Percentiles rank a stretch among this genome's conserved stretches.
These are phyloP conservation scores for Ustilago lituana DNA, from an alignment of 1,284 basidiomycete genomes.

Conservation along the genomic window DNA sequence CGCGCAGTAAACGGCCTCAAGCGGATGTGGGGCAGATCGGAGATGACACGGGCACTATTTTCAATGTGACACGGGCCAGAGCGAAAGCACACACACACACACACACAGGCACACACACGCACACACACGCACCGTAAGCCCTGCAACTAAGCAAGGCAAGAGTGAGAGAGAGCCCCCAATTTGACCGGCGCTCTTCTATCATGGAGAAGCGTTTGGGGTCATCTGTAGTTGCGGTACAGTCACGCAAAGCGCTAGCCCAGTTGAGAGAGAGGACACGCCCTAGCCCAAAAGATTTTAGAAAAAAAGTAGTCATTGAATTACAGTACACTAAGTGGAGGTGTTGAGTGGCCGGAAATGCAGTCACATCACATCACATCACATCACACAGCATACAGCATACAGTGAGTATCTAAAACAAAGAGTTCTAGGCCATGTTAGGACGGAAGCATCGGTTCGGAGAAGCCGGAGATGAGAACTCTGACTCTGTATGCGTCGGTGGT, in stretches of 20 bases:
- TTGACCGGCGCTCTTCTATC: conserved; percentile 8
- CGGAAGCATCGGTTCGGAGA: conserved; percentile 2
- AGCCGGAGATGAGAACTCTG: conserved; percentile 6
- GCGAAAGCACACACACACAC: not conserved
- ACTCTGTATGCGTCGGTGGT: not conserved
- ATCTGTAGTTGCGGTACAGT: conserved; percentile 8
- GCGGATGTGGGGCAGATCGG: conserved; percentile 32
- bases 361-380: conserved; percentile 4
- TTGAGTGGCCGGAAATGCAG: not conserved
- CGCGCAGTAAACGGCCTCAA: conserved; percentile 13
- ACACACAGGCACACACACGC: not conserved
- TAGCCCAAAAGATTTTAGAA: no score
- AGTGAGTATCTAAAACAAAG: no score
- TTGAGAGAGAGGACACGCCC: not conserved
- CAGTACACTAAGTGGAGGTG: conserved; percentile 16
- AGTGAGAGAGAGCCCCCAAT: no score
- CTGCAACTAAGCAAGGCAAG: no score
- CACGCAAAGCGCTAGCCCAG: not conserved
- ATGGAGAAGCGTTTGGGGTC: no score
- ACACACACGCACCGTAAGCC: no score
- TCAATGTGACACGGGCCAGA: not conserved
- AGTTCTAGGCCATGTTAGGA: conserved; percentile 4
- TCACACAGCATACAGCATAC: no score
- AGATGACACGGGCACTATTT: no score
- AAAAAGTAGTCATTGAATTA: not conserved